Conservation (phyloP, 169 alveolate species). For the Besnoitia besnoiti region DNA sequence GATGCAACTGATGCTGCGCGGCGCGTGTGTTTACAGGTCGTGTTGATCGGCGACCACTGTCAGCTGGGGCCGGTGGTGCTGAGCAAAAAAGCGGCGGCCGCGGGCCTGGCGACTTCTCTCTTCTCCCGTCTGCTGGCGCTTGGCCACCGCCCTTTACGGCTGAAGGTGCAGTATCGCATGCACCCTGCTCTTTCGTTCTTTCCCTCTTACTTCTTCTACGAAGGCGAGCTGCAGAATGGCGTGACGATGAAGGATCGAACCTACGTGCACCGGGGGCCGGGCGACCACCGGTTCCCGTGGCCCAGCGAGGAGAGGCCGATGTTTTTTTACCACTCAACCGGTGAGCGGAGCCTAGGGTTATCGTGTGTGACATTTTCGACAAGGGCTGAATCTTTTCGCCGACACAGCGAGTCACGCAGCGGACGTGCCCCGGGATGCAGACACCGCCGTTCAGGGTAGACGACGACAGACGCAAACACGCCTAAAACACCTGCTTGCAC, state of each 20-base stretch:
- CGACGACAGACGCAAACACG: too few species aligned
- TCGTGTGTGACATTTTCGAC: too few species aligned
- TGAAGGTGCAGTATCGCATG: conserved; percentile 96
- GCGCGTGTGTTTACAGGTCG: conserved; percentile 73
- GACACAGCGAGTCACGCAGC: too few species aligned
- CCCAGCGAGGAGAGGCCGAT: conserved; percentile 85
- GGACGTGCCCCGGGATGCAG: too few species aligned
- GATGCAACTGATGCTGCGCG: background rate
- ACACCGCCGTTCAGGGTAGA: too few species aligned
- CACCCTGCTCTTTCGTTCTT: conserved; percentile 95
- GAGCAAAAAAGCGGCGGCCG: conserved; percentile 93
- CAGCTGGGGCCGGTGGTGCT: conserved; percentile 96
- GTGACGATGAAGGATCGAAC: conserved; percentile 89
- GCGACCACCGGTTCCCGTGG: conserved; percentile 83
- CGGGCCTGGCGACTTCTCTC: conserved; percentile 86
- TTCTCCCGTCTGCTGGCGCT: conserved; percentile 70
- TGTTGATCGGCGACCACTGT: conserved; percentile 96
- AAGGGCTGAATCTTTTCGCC: too few species aligned
- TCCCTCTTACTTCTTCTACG: conserved; percentile 94
- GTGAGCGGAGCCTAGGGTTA: too few species aligned
- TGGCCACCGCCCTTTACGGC: conserved; percentile 83
- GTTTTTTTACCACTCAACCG: conserved; percentile 88
- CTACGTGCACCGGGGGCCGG: conserved; percentile 57
- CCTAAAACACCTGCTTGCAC: too few species aligned
- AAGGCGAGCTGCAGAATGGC: conserved; percentile 93